phyloP scores from a whole-genome alignment of 768 basidiomycete species.

The Dioszegia crocea region DNA sequence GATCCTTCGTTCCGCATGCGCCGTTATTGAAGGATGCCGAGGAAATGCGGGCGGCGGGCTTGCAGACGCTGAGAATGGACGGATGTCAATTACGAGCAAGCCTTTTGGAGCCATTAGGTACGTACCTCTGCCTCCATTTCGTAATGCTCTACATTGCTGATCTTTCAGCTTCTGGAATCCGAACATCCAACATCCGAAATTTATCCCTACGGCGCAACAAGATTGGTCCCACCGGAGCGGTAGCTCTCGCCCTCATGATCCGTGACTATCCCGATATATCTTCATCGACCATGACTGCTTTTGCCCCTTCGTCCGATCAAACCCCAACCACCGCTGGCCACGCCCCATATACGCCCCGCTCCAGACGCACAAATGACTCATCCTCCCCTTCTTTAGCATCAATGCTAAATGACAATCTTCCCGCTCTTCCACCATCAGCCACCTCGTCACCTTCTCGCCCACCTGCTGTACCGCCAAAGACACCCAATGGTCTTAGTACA shows the following conservation, averaged over 20 bases:
- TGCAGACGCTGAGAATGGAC: slow-evolving; percentile 80
- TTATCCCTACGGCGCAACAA: slow-evolving; percentile 85
- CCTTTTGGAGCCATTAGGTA: slow-evolving; percentile 75
- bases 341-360: background rate
- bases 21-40: slow-evolving; percentile 45
- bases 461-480: too few species aligned
- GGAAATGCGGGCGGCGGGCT: slow-evolving; percentile 28
- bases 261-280: slow-evolving; percentile 84
- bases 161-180: slow-evolving; percentile 67
- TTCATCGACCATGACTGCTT: slow-evolving; percentile 47
- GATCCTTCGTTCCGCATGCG: slow-evolving; percentile 45
- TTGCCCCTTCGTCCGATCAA: slow-evolving; percentile 18
- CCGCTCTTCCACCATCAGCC: slow-evolving; percentile 27
- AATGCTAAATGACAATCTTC: slow-evolving; percentile 9
- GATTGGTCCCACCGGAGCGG: slow-evolving; percentile 77
- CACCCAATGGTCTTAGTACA: too few species aligned
- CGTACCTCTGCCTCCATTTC: slow-evolving; percentile 37
- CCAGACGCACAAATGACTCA: background rate
- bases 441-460: slow-evolving; percentile 17
- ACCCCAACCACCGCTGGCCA: background rate
- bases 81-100: slow-evolving; percentile 73
- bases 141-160: background rate
- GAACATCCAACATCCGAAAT: slow-evolving; percentile 76
- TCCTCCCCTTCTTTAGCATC: background rate
- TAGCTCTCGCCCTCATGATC: slow-evolving; percentile 91